Percentiles rank a stretch among this genome's conserved stretches.
phyloP scores from a whole-genome alignment of 345 rosid species.

The Eucalyptus globulus region DNA sequence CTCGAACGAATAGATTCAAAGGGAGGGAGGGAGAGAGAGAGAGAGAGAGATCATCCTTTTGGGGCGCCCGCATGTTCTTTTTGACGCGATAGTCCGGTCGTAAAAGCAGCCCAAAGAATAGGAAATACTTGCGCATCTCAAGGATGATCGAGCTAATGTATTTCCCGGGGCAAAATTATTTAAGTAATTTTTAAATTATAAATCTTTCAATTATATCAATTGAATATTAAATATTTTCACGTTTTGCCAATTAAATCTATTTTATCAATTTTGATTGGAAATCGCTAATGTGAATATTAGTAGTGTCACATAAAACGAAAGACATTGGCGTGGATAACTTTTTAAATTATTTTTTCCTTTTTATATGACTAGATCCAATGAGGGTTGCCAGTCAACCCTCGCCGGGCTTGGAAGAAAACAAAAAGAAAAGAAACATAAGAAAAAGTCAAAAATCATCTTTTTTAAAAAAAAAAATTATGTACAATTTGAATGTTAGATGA shows the following conservation, averaged over 20 bases:
- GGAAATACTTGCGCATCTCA: neutral
- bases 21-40: too few species aligned
- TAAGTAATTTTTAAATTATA: too few species aligned
- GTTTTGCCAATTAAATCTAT: accelerated
- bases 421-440: too few species aligned
- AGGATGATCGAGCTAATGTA: neutral
- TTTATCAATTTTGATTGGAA: too few species aligned
- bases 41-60: neutral
- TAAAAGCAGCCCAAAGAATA: neutral
- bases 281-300: accelerated
- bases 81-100: neutral
- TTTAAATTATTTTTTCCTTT: too few species aligned
- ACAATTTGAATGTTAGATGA: too few species aligned
- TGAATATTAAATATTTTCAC: too few species aligned
- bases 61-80: neutral
- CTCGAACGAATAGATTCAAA: neutral
- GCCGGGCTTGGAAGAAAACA: neutral
- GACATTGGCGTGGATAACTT: too few species aligned
- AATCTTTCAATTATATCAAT: too few species aligned
- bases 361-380: accelerated
- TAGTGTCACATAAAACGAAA: accelerated
- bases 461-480: too few species aligned
- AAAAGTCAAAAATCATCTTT: too few species aligned
- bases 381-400: neutral
- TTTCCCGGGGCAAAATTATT: neutral